Conservation (phyloP, 2,329 filamentous ascomycete genomes). For the Hypoxylon sp. region DNA sequence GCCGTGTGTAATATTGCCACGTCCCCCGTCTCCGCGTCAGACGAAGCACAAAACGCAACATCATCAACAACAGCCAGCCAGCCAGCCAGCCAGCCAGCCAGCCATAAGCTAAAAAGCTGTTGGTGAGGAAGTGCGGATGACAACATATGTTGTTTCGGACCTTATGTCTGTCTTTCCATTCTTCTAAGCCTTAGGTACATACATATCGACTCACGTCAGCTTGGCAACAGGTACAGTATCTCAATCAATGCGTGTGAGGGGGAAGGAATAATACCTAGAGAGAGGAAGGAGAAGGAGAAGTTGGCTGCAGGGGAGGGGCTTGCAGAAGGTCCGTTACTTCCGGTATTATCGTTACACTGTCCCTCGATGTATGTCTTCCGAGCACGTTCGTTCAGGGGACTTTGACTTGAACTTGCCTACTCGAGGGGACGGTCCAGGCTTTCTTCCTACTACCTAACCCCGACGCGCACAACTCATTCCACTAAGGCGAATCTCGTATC, state of each 20-base stretch:
- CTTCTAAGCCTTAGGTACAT: no score
- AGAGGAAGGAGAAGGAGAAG: not conserved
- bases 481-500: slow-evolving; percentile 28
- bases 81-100: slow-evolving; percentile 17
- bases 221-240: slow-evolving; percentile 7
- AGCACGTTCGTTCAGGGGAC: slow-evolving; percentile 28
- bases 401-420: no score
- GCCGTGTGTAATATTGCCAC: slow-evolving; percentile 12
- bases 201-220: slow-evolving; percentile 37
- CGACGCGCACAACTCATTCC: slow-evolving; percentile 19
- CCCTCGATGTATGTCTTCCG: slow-evolving; percentile 22
- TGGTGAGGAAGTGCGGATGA: slow-evolving; percentile 31
- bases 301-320: slow-evolving; percentile 29
- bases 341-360: slow-evolving; percentile 35
- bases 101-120: slow-evolving; percentile 26
- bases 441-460: no score
- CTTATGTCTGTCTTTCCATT: no score
- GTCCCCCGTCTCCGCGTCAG: no score
- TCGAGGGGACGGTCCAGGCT: slow-evolving; percentile 26
- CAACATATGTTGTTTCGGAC: slow-evolving; percentile 10
- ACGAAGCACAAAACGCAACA: no score
- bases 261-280: not conserved
- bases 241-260: no score
- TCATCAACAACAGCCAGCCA: not conserved
- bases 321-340: slow-evolving; percentile 36